Evolutionary conservation across 257 asterid genomes (phyloP).

Genomic region (Primulina eburnea): DNA sequence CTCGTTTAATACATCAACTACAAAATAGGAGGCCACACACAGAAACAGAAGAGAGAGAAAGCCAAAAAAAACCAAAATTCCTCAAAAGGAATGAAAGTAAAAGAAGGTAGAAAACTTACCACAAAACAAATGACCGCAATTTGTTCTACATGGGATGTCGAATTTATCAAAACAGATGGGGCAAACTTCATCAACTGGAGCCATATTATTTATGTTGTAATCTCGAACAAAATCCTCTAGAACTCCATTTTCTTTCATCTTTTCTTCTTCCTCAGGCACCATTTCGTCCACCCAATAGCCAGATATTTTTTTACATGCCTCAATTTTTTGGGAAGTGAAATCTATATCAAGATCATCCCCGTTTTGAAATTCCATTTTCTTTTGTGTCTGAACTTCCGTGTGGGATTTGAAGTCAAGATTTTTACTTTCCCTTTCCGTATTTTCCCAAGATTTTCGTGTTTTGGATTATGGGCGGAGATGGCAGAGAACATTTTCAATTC

Average conservation of each 20-base stretch:
- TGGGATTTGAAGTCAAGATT: background rate
- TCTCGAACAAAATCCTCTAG: slow-evolving; percentile 12
- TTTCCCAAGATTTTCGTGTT: background rate
- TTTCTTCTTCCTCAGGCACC: background rate
- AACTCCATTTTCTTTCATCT: background rate
- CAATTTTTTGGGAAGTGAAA: slow-evolving; percentile 2
- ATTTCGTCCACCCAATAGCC: background rate
- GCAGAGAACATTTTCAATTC: background rate
- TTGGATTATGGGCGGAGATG: background rate
- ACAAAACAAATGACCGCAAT: slow-evolving; percentile 69
- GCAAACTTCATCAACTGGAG: slow-evolving; percentile 58
- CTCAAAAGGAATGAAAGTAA: background rate
- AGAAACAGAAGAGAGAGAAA: background rate
- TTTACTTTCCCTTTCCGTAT: background rate
- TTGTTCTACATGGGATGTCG: slow-evolving; percentile 49
- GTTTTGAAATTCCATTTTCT: background rate
- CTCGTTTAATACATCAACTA: background rate
- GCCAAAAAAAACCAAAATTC: no score
- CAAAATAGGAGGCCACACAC: background rate
- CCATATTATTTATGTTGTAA: slow-evolving; percentile 24
- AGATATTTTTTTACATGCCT: background rate
- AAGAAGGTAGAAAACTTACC: slow-evolving; percentile 29
- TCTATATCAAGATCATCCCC: slow-evolving; percentile 3
- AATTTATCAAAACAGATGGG: slow-evolving; percentile 63
- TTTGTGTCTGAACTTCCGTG: background rate